These are phyloP conservation scores for Cordyceps cateniannulata DNA, from an alignment of 2,329 filamentous ascomycete genomes.

Conservation along the genomic window DNA sequence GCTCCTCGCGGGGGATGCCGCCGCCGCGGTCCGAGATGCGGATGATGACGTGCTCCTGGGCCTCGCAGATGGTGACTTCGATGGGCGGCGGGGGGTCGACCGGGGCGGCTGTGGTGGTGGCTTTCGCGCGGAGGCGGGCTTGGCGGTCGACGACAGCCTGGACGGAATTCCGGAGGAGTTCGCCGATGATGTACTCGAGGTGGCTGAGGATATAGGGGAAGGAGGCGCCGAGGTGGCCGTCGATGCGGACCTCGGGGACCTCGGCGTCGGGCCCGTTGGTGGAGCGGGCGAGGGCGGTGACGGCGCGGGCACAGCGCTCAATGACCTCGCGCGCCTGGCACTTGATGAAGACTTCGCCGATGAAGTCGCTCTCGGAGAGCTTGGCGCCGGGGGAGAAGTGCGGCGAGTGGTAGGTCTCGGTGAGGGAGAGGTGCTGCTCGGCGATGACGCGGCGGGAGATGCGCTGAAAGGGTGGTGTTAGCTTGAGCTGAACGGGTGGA, in stretches of 20 bases:
- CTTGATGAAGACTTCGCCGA: slow-evolving; percentile 90
- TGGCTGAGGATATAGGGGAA: slow-evolving; percentile 97
- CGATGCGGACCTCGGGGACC: slow-evolving; percentile 75
- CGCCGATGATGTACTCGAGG: slow-evolving; percentile 93
- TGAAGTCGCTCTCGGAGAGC: slow-evolving; percentile 70
- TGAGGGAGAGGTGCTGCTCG: slow-evolving; percentile 91
- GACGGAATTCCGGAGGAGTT: slow-evolving; percentile 89
- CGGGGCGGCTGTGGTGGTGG: slow-evolving; percentile 53
- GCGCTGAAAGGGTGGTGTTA: slow-evolving; percentile 44
- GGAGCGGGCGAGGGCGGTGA: slow-evolving; percentile 65
- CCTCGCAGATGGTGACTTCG: slow-evolving; percentile 90
- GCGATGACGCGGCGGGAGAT: slow-evolving; percentile 96
- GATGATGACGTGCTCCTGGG: slow-evolving; percentile 90
- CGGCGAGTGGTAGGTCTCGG: slow-evolving; percentile 85
- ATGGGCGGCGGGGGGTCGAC: slow-evolving; percentile 64
- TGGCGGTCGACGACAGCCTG: slow-evolving; percentile 82
- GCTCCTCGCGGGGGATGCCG: slow-evolving; percentile 75
- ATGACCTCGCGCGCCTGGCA: slow-evolving; percentile 89
- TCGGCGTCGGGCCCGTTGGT: slow-evolving; percentile 65
- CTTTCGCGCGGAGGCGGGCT: slow-evolving; percentile 29
- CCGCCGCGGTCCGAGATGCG: slow-evolving; percentile 93
- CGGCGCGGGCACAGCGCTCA: slow-evolving; percentile 70
- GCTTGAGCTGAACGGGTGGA: neutral
- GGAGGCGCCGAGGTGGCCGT: slow-evolving; percentile 79
- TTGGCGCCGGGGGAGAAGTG: slow-evolving; percentile 82